phyloP scores from a whole-genome alignment of 257 asterid species.

The Ophiorrhiza pumila region DNA sequence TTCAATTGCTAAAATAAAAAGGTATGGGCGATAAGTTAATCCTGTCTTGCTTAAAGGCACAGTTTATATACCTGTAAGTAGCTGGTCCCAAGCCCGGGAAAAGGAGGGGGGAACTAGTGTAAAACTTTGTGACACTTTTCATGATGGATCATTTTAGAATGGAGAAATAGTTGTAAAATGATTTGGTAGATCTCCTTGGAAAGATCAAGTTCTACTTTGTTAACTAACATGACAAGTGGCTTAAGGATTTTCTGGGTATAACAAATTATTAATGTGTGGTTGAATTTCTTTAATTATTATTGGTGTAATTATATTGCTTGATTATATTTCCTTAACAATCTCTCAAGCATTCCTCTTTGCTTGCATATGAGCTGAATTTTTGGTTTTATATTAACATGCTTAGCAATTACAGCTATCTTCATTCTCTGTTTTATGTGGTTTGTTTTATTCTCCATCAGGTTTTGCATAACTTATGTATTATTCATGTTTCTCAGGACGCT shows the following conservation, averaged over 20 bases:
- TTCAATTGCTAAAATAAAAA: too few species aligned
- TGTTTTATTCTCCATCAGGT: background rate
- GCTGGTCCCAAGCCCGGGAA: too few species aligned
- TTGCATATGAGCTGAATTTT: background rate
- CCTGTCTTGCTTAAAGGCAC: too few species aligned
- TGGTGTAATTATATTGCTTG: background rate
- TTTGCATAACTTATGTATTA: background rate
- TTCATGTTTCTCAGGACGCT: constrained; percentile 65
- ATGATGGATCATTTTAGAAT: too few species aligned
- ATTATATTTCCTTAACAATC: background rate
- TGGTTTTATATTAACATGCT: background rate
- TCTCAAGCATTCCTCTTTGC: background rate
- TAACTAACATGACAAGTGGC: background rate
- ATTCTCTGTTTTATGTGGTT: background rate
- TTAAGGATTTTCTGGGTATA: background rate
- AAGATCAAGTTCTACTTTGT: background rate
- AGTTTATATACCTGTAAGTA: too few species aligned
- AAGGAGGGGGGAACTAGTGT: too few species aligned
- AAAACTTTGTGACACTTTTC: too few species aligned
- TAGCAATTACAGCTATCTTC: background rate
- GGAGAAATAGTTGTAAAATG: background rate
- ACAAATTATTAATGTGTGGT: background rate
- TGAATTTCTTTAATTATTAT: background rate
- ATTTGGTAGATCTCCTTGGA: background rate
- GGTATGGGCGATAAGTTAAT: too few species aligned